Conservation (phyloP, 1,284 basidiomycete genomes). For the Porodaedalea pini region DNA sequence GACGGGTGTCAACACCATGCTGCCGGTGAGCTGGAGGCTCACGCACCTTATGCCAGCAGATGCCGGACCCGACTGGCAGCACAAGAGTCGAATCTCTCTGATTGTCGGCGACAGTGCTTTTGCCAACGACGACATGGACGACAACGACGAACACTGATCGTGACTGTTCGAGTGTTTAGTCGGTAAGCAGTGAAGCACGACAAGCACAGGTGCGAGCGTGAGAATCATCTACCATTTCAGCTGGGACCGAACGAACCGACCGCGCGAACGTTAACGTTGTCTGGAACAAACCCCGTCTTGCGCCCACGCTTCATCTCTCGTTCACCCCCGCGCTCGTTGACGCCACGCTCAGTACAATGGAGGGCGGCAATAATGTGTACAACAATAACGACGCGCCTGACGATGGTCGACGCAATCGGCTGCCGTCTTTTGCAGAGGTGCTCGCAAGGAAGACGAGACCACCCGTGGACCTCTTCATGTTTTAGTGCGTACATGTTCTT, state of each 20-base stretch:
- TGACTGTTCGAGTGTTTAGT: neutral
- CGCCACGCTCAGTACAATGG: constrained; percentile 10
- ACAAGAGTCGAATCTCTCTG: constrained; percentile 82
- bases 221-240: neutral
- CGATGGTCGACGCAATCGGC: constrained; percentile 60
- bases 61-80: constrained; percentile 76
- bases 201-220: neutral
- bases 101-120: constrained; percentile 81
- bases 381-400: constrained; percentile 63
- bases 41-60: constrained; percentile 82
- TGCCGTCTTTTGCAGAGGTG: constrained; percentile 82
- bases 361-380: constrained; percentile 54
- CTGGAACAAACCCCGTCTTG: constrained; percentile 14
- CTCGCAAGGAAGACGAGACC: constrained; percentile 84
- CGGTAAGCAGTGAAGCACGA: neutral
- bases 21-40: constrained; percentile 3
- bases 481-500: constrained; percentile 70
- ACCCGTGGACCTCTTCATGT: constrained; percentile 97
- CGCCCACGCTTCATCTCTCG: neutral
- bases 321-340: constrained; percentile 6
- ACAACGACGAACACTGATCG: constrained; percentile 1
- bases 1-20: neutral
- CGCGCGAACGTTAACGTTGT: too few relatives aligned
- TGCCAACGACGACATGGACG: constrained; percentile 59
- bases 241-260: neutral